A percentile compares a stretch with the other conserved stretches of the same genome.
These are phyloP conservation scores for Lactarius sp. DNA, from an alignment of 768 basidiomycete species.

Conservation along the genomic window DNA sequence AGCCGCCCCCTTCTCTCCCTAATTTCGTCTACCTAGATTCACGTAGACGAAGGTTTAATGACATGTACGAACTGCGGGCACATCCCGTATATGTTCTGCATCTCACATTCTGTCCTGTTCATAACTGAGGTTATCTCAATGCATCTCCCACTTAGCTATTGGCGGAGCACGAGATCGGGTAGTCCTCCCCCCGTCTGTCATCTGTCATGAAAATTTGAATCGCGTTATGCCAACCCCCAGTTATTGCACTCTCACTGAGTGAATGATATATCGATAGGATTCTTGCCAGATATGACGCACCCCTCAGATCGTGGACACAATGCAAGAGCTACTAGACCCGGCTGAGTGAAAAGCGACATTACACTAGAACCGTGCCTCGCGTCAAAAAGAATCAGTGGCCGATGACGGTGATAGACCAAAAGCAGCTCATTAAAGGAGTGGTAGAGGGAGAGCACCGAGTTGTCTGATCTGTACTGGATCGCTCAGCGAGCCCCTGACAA, in stretches of 20 bases:
- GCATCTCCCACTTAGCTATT: constrained; percentile 52
- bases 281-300: no score
- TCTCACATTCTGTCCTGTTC: not conserved
- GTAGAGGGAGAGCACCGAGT: no score
- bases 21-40: constrained; percentile 55
- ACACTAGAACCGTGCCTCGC: no score
- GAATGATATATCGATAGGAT: not conserved
- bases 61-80: constrained; percentile 89
- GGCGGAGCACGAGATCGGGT: constrained; percentile 87
- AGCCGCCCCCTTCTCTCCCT: not conserved
- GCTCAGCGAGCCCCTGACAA: no score
- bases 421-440: no score
- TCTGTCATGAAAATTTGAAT: not conserved
- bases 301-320: no score
- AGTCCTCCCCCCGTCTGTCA: not conserved
- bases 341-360: no score
- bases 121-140: not conserved
- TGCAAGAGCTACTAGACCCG: no score
- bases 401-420: no score
- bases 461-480: no score
- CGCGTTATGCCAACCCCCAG: not conserved
- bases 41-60: constrained; percentile 90
- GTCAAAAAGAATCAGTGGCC: no score
- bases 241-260: no score
- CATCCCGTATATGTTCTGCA: constrained; percentile 91